Conservation (phyloP, 305 asterid genomes). For the Withania somnifera region DNA sequence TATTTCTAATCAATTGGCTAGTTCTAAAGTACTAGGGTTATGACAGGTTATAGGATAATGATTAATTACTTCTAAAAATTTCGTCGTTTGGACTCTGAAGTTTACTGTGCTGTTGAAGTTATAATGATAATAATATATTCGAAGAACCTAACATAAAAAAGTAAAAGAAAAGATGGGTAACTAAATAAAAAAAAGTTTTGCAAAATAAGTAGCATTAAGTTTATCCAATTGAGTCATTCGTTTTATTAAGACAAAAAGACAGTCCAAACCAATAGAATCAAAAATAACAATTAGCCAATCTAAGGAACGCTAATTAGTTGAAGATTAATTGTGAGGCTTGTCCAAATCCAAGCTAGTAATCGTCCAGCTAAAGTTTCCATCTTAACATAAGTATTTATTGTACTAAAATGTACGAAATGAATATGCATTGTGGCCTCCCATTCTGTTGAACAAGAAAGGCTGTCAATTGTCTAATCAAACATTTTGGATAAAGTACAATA, state of each 20-base stretch:
- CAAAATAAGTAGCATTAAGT: no score
- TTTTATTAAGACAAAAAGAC: not conserved
- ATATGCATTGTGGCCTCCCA: conserved; percentile 17
- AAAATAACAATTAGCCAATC: not conserved
- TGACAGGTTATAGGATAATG: no score
- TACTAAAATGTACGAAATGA: not conserved
- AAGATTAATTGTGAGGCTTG: not conserved
- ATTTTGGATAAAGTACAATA: not conserved
- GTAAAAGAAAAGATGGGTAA: no score
- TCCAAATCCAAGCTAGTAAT: conserved; percentile 3
- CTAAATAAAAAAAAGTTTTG: no score
- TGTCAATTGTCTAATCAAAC: conserved; percentile 6
- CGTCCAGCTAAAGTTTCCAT: conserved; percentile 3
- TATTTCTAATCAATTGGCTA: no score
- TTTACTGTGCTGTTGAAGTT: no score
- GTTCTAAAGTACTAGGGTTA: no score
- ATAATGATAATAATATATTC: no score
- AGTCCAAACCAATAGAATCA: not conserved
- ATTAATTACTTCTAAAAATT: no score
- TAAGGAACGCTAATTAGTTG: not conserved
- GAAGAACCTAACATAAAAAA: no score
- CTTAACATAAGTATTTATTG: not conserved
- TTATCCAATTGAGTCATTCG: not conserved
- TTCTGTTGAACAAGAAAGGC: conserved; percentile 3
- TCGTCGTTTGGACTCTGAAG: no score